These are phyloP conservation scores for Talaromyces proteolyticus DNA, from an alignment of 495 filamentous ascomycete species.

Conservation along the genomic window DNA sequence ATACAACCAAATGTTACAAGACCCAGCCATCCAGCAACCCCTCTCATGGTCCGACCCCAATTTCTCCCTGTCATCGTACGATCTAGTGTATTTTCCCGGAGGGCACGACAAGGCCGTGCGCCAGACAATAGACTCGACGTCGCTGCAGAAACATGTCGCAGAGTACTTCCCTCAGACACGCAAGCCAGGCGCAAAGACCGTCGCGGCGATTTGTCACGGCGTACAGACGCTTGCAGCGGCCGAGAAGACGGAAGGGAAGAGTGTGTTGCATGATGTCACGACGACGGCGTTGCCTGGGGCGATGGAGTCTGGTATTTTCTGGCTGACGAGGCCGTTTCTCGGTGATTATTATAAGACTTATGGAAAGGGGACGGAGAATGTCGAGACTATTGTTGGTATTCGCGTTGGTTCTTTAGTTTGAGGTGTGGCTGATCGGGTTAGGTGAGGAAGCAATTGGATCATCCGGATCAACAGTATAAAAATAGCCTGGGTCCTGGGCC, in stretches of 20 bases:
- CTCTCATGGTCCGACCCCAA: conserved; percentile 39
- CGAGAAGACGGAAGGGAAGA: conserved; percentile 30
- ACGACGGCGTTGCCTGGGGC: conserved; percentile 45
- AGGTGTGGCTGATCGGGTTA: too few relatives aligned
- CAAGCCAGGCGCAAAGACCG: conserved; percentile 36
- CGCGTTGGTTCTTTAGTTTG: neutral
- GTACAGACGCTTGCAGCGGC: conserved; percentile 45
- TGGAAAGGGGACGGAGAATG: conserved; percentile 42
- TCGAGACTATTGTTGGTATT: conserved; percentile 36
- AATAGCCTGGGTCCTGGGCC: conserved; percentile 36
- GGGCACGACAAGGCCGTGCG: conserved; percentile 48
- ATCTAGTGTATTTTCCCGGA: conserved; percentile 46
- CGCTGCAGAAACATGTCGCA: conserved; percentile 37
- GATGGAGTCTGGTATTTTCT: conserved; percentile 45
- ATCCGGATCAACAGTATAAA: conserved; percentile 40
- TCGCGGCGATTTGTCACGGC: conserved; percentile 49
- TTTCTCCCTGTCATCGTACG: conserved; percentile 39
- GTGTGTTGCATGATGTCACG: conserved; percentile 38
- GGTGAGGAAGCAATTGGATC: conserved; percentile 39
- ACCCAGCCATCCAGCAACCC: conserved; percentile 33
- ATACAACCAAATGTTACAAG: conserved; percentile 37
- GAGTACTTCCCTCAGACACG: conserved; percentile 43
- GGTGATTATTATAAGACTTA: conserved; percentile 56
- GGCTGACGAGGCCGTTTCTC: conserved; percentile 41
- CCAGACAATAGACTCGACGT: conserved; percentile 46